These are phyloP conservation scores for Russula earlei DNA, from an alignment of 768 basidiomycete species.

Conservation along the genomic window DNA sequence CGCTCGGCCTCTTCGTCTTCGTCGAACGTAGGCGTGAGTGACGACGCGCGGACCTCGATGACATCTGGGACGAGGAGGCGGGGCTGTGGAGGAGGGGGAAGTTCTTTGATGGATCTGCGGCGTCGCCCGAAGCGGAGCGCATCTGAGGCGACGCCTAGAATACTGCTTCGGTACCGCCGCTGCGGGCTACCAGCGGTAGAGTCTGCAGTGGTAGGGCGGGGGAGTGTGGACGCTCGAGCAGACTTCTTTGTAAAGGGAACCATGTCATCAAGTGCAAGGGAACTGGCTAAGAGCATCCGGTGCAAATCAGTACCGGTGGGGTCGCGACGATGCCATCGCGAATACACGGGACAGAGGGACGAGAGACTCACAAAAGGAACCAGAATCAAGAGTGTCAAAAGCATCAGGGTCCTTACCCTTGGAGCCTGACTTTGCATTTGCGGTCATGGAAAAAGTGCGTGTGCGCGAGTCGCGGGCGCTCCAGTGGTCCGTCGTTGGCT, in stretches of 20 bases:
- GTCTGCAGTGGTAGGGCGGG: constrained; percentile 13
- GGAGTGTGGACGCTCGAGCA: neutral
- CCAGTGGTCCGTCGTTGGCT: neutral
- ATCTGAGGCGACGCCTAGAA: constrained; percentile 23
- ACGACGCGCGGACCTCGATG: constrained; percentile 46
- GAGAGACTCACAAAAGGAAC: constrained; percentile 8
- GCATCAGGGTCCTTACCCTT: constrained; percentile 18
- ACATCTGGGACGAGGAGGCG: constrained; percentile 53
- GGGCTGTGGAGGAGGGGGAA: constrained; percentile 23
- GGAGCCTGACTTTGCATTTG: neutral
- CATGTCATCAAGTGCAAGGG: constrained; percentile 9
- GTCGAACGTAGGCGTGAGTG: constrained; percentile 19
- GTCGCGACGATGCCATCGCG: neutral
- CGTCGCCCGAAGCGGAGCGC: constrained; percentile 20
- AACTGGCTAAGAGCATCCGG: constrained; percentile 2
- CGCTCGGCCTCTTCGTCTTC: constrained; percentile 64
- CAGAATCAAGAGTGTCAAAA: constrained; percentile 14
- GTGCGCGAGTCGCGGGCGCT: neutral
- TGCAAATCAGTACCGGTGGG: constrained; percentile 1
- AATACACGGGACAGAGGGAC: constrained; percentile 9
- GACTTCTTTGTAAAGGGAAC: neutral
- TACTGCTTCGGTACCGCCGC: constrained; percentile 20
- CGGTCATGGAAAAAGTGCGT: constrained; percentile 14
- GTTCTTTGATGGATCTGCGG: constrained; percentile 21
- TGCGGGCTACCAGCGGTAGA: neutral